A percentile compares a stretch with the other conserved stretches of the same genome.
phyloP scores from a whole-genome alignment of 2,329 filamentous ascomycete genomes.

The Penicillium carneum region DNA sequence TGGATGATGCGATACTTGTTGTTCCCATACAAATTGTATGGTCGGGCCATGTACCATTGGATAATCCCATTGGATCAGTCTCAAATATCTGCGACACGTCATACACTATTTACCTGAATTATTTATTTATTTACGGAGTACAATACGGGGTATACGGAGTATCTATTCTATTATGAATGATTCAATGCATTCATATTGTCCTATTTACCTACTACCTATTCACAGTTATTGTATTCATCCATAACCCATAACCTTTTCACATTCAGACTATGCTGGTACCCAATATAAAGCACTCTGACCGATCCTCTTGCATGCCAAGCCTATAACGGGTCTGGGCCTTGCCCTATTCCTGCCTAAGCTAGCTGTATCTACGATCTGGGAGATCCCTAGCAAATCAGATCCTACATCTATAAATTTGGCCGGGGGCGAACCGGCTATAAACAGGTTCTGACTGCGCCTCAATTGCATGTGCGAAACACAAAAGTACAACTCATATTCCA shows the following conservation, averaged over 20 bases:
- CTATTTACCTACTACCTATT: neutral
- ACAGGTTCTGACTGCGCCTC: slow-evolving; percentile 9
- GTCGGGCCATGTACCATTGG: slow-evolving; percentile 1
- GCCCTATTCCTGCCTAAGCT: slow-evolving; percentile 9
- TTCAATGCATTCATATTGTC: neutral
- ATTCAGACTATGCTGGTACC: neutral
- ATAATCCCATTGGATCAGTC: slow-evolving; percentile 16
- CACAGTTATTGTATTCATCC: neutral
- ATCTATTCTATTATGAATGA: neutral
- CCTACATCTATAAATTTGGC: neutral
- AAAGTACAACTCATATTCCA: slow-evolving; percentile 6
- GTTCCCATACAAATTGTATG: slow-evolving; percentile 14
- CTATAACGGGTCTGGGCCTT: slow-evolving; percentile 5
- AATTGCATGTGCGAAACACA: neutral
- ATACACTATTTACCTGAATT: neutral
- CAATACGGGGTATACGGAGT: neutral
- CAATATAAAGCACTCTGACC: slow-evolving; percentile 1
- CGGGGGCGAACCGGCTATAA: slow-evolving; percentile 4
- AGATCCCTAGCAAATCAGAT: slow-evolving; percentile 9
- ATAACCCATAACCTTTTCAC: too few species aligned
- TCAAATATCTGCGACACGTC: slow-evolving; percentile 21
- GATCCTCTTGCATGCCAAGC: neutral
- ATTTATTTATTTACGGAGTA: neutral
- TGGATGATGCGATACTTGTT: slow-evolving; percentile 18
- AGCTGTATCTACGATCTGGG: neutral